Percentiles rank a stretch among this genome's conserved stretches.
Evolutionary conservation across 805 yeast genomes (phyloP).

Genomic region (Lipomyces kockii): DNA sequence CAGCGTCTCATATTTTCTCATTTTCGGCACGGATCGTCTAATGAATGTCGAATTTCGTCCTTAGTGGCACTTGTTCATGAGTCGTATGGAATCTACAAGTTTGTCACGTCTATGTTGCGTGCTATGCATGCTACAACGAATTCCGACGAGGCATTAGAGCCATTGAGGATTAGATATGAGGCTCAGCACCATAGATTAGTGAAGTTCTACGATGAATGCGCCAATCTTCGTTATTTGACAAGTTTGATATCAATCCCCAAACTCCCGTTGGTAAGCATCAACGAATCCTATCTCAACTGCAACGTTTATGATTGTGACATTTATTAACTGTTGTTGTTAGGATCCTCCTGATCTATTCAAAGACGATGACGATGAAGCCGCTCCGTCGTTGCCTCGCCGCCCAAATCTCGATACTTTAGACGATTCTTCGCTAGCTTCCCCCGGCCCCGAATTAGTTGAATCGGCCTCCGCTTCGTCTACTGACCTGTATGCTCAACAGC

Average conservation of each 20-base stretch:
- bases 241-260: conserved; percentile 81
- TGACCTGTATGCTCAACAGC: conserved; percentile 52
- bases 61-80: conserved; percentile 90
- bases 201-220: conserved; percentile 89
- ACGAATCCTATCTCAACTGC: background rate
- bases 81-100: conserved; percentile 89
- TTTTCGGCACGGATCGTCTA: conserved; percentile 59
- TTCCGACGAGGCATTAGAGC: conserved; percentile 75
- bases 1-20: conserved; percentile 77
- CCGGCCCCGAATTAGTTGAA: conserved; percentile 34
- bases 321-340: conserved; percentile 15
- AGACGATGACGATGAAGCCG: conserved; percentile 49
- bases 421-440: conserved; percentile 38
- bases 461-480: conserved; percentile 3
- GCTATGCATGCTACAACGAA: conserved; percentile 79
- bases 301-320: background rate
- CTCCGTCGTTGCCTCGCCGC: conserved; percentile 50
- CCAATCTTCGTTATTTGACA: conserved; percentile 78
- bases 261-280: conserved; percentile 47
- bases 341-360: conserved; percentile 63
- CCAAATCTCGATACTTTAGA: conserved; percentile 44
- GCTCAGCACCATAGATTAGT: conserved; percentile 71
- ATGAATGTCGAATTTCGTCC: conserved; percentile 81
- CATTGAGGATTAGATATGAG: conserved; percentile 70
- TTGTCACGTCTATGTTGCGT: conserved; percentile 85